These are phyloP conservation scores for Pestalotiopsis sp. DNA, from an alignment of 2,329 filamentous ascomycete species.

Conservation along the genomic window DNA sequence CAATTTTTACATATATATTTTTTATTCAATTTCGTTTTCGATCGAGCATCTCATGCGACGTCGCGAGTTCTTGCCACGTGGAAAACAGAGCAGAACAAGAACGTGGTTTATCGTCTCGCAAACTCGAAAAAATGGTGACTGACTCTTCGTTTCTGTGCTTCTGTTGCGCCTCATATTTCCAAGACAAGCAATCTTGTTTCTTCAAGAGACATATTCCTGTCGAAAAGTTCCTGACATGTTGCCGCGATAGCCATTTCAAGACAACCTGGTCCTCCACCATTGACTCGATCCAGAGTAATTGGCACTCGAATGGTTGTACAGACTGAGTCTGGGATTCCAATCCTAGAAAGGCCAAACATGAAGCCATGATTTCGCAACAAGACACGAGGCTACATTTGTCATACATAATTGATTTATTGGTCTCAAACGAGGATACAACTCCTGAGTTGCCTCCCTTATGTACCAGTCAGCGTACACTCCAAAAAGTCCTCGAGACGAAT, in stretches of 20 bases:
- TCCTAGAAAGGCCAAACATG: not conserved
- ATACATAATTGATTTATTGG: not conserved
- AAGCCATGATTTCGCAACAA: not conserved
- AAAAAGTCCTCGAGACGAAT: not conserved
- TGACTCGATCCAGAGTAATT: not conserved
- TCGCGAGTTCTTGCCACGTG: not conserved
- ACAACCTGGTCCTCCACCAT: not conserved
- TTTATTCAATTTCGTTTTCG: not conserved
- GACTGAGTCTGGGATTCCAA: not conserved
- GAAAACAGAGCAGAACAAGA: not conserved
- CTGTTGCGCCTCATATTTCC: not conserved
- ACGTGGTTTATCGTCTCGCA: not conserved
- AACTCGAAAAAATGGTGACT: not conserved
- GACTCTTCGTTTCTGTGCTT: not conserved
- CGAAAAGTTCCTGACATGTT: not conserved
- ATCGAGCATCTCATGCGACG: not conserved
- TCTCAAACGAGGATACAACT: not conserved
- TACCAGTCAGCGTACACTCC: not conserved
- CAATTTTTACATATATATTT: too few species aligned
- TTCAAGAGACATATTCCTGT: not conserved
- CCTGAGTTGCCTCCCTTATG: not conserved
- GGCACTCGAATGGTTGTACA: not conserved
- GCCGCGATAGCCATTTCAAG: not conserved
- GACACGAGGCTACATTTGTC: not conserved
- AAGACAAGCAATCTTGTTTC: not conserved